Conservation (phyloP, 1,284 basidiomycete genomes). For the Inonotus hispidus region DNA sequence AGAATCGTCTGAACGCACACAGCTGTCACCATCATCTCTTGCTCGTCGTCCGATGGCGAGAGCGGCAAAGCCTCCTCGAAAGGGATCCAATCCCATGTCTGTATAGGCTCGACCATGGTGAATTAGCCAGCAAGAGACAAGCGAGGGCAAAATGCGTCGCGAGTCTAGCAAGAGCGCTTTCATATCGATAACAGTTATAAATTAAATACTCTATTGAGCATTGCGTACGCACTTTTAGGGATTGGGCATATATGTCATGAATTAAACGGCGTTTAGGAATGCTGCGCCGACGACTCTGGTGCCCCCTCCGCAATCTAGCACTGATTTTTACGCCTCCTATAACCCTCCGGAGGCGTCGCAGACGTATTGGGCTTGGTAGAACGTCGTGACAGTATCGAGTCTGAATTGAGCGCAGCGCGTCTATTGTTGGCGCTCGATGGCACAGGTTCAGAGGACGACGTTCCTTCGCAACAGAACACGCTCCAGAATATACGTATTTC, state of each 20-base stretch:
- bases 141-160: neutral
- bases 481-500: no score
- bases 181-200: neutral
- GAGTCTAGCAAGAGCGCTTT: neutral
- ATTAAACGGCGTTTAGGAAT: neutral
- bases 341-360: no score
- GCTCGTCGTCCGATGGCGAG: conserved; percentile 1
- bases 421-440: no score
- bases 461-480: no score
- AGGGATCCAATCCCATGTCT: conserved; percentile 16
- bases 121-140: neutral
- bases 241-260: conserved; percentile 7
- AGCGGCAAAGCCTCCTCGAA: conserved; percentile 9
- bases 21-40: neutral
- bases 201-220: neutral
- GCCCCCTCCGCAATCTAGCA: neutral
- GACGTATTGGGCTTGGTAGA: no score
- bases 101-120: neutral
- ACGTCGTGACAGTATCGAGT: no score
- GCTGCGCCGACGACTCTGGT: neutral
- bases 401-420: no score
- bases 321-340: neutral
- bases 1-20: conserved; percentile 2
- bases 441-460: no score
- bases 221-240: conserved; percentile 2